Conservation (phyloP, 352 stramenopile species). For the Phytophthora syringae region DNA sequence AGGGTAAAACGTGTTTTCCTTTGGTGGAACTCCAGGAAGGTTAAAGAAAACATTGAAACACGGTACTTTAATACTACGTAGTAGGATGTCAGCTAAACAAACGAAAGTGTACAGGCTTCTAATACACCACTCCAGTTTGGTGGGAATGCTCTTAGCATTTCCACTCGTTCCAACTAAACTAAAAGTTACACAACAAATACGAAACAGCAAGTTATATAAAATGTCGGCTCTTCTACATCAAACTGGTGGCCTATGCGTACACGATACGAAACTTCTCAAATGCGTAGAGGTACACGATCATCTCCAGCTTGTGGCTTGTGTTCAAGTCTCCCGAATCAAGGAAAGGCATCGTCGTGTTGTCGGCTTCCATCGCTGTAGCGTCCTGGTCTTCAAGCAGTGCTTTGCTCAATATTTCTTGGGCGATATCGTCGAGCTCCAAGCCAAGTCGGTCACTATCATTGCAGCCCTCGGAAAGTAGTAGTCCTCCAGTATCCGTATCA, state of each 20-base stretch:
- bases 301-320: constrained; percentile 5
- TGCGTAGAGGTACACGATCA: constrained; percentile 26
- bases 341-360: neutral
- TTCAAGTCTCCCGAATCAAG: neutral
- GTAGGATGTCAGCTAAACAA: neutral
- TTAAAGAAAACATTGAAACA: too few species aligned
- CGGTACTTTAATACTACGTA: too few species aligned
- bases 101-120: neutral
- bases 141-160: too few species aligned
- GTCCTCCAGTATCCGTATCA: constrained; percentile 1
- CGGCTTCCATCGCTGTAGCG: neutral
- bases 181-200: neutral
- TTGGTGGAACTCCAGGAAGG: too few species aligned
- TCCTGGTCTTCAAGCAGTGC: constrained; percentile 21
- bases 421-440: constrained; percentile 23
- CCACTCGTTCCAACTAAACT: too few species aligned
- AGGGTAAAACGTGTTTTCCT: too few species aligned
- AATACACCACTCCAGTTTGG: too few species aligned
- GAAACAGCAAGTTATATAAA: constrained; percentile 8
- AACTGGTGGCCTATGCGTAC: constrained; percentile 14
- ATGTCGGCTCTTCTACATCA: constrained; percentile 4
- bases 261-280: constrained; percentile 35
- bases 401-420: constrained; percentile 15
- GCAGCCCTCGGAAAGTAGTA: neutral
- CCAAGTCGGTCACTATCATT: constrained; percentile 4